phyloP scores from a whole-genome alignment of 345 rosid genomes.

The Firmiana major region DNA sequence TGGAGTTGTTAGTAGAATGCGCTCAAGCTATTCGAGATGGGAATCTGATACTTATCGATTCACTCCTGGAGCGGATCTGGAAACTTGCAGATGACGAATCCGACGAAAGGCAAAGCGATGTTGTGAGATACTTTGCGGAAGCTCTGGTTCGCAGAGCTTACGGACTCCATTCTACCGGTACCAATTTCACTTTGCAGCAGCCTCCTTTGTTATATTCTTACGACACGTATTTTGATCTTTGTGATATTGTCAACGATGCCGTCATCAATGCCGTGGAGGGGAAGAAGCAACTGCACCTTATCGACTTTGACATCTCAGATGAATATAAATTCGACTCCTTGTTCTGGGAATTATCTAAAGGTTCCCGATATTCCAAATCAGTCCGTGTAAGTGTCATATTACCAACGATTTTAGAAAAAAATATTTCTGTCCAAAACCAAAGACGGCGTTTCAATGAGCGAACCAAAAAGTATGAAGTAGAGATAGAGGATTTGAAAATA shows the following conservation, averaged over 20 bases:
- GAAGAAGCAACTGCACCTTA: neutral
- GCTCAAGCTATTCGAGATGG: neutral
- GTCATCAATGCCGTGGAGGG: no score
- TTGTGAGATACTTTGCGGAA: neutral
- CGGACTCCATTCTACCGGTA: neutral
- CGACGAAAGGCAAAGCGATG: rapidly evolving
- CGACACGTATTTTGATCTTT: no score
- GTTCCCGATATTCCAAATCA: neutral
- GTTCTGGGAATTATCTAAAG: rapidly evolving
- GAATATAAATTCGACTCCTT: rapidly evolving
- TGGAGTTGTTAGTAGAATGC: neutral
- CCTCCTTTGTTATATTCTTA: no score
- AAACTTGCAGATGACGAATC: neutral
- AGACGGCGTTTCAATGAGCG: neutral
- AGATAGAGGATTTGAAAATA: neutral
- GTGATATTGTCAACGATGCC: neutral
- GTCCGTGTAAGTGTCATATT: neutral
- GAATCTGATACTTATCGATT: neutral
- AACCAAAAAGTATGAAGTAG: rapidly evolving
- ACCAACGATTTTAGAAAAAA: neutral
- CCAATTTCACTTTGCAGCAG: neutral
- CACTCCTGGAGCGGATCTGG: neutral
- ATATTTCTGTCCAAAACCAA: neutral
- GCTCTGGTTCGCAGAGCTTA: neutral
- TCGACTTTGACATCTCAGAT: neutral